Base-by-base conservation (phyloP, 805 yeast species). In the Candida chauliodis region DNA sequence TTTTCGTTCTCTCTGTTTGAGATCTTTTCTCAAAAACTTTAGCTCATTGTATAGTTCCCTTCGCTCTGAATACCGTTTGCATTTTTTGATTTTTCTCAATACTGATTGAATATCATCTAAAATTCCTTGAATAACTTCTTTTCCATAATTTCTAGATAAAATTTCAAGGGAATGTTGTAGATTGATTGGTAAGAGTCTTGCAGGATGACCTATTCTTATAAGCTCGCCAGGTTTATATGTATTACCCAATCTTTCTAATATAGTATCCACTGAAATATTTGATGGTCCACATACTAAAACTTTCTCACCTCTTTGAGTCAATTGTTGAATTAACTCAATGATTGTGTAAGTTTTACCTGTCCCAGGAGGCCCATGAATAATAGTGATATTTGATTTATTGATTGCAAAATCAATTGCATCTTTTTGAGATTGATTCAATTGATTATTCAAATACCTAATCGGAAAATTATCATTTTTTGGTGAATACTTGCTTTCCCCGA, bases 201-300 rank as follows among this genome's bases (percentile, higher is more conserved):
- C 95, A 0, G 98, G 98, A 57, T 93, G 97, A 0, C 98, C 99
- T 25, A 91, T 73, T 51, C 99, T 71, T 8, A 91, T 66, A n/a
- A 93, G 59, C 40, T 76, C 55, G 13, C 55, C 59, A 18, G 49
- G 46, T 59, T 39, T 47, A 36, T 51, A 50, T 33, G 39, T 47
- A 15, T 34, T 38, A 8, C 70, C 56, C 16, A 91, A 58, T 42
- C 97, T 66, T 57, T 91, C 97, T 34, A 90, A 59, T 11, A 91
- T 84, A 0, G 95, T 91, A 56, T 91, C 98, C 1, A 90, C 95
- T 1, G 96, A 79, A 11, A 89, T 81, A 55, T 91, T 91, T 0
- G 97, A 89, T 0, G 98, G 95, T 0, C 96, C 97, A 63, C 97
- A 90, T 0, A 91, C 90, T 20, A 91, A 63, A 0, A 91, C 80